Conservation (phyloP, 768 basidiomycete genomes). For the Lactarius pseudohatsudake region DNA sequence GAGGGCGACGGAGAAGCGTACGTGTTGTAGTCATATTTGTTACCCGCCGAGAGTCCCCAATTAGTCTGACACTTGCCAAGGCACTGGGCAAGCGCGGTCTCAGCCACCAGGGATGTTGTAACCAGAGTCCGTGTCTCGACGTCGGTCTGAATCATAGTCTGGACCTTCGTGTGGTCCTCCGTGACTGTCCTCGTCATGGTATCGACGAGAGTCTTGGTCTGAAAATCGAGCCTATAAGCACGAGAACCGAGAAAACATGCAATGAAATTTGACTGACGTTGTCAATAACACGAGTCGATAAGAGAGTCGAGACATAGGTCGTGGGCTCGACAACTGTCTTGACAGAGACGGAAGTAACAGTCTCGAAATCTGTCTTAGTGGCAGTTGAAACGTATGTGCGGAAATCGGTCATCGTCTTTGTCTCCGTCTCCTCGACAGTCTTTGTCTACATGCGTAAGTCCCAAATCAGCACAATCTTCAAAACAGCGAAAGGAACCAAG, state of each 20-base stretch:
- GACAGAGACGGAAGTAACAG: constrained; percentile 48
- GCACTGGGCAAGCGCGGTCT: constrained; percentile 56
- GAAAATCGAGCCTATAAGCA: constrained; percentile 10
- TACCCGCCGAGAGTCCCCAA: constrained; percentile 53
- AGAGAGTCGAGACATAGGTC: constrained; percentile 53
- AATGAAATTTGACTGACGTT: constrained; percentile 42
- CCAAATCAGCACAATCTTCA: constrained; percentile 3
- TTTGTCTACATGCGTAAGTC: constrained; percentile 42
- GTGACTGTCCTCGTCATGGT: constrained; percentile 56
- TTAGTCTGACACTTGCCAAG: constrained; percentile 59
- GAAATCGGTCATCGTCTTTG: constrained; percentile 39
- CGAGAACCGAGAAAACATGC: no score
- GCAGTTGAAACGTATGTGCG: constrained; percentile 42
- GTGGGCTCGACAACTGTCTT: constrained; percentile 56
- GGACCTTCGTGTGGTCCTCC: constrained; percentile 46
- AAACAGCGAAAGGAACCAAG: not conserved
- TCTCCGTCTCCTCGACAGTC: constrained; percentile 50
- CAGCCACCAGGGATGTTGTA: constrained; percentile 44
- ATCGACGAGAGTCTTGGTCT: constrained; percentile 61
- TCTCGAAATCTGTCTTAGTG: constrained; percentile 48
- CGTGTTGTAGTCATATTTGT: constrained; percentile 49
- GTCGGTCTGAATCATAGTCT: constrained; percentile 45
- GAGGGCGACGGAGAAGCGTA: constrained; percentile 35
- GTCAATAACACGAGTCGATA: constrained; percentile 58
- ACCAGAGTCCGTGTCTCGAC: constrained; percentile 49